A percentile compares a stretch with the other conserved stretches of the same genome.
These are phyloP conservation scores for Baorangia bicolor DNA, from an alignment of 768 basidiomycete genomes.

Conservation along the genomic window DNA sequence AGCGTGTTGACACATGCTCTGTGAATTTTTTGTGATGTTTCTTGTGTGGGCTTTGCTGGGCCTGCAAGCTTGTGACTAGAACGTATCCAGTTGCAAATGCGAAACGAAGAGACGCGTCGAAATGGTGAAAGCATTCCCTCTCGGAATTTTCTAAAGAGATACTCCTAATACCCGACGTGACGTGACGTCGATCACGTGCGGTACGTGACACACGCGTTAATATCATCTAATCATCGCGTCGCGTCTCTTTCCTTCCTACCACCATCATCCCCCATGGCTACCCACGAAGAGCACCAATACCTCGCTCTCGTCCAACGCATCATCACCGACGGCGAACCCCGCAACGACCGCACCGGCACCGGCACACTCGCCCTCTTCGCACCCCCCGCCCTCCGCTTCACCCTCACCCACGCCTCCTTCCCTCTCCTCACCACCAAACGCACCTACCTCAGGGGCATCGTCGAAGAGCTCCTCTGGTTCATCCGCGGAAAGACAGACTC, in stretches of 20 bases:
- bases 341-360: slow-evolving; percentile 92
- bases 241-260: slow-evolving; percentile 1
- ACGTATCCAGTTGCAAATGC: slow-evolving; percentile 6
- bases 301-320: slow-evolving; percentile 77
- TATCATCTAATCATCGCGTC: too few species aligned
- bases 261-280: slow-evolving; percentile 7
- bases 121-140: slow-evolving; percentile 7
- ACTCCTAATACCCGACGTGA: too few species aligned
- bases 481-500: slow-evolving; percentile 83
- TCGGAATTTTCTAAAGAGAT: too few species aligned
- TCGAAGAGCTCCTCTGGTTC: slow-evolving; percentile 97
- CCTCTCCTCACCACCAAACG: slow-evolving; percentile 95
- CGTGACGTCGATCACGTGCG: slow-evolving; percentile 17
- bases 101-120: slow-evolving; percentile 6
- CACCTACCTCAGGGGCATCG: slow-evolving; percentile 87
- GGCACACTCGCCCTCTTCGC: slow-evolving; percentile 93
- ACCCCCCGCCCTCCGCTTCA: slow-evolving; percentile 87
- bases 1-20: slow-evolving; percentile 28
- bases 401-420: slow-evolving; percentile 68
- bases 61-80: background rate
- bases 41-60: background rate
- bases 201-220: slow-evolving; percentile 3
- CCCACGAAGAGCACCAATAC: slow-evolving; percentile 91
- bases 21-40: slow-evolving; percentile 14
- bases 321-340: slow-evolving; percentile 69